Evolutionary conservation across 345 rosid species (phyloP), one percentile per base, ranked within the genome.

Genomic region (Rhizophora apiculata): DNA sequence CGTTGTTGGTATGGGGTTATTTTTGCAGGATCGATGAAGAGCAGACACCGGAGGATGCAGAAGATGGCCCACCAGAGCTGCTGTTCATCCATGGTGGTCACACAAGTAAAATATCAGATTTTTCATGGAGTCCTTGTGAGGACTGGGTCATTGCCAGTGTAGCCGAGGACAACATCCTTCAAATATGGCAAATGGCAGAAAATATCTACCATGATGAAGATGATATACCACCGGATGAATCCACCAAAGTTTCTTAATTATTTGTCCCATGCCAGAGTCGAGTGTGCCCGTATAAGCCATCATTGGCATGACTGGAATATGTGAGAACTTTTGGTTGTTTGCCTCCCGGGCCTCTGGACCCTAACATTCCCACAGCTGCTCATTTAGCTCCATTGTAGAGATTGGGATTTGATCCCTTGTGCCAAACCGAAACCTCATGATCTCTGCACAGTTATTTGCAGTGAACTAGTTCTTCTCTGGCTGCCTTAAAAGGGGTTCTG

Each of bases 121-220:
- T 96, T 77, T 92, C 99, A 7, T 95, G 99, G 99, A 95, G 92
- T 82, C 97, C 99, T 2, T 90, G 97, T 72, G 98, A 95, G 76
- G 99, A 95, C 73, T 95, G 99, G 99, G 98, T 95, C 46, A 53
- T 95, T 46, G 83, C 96, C 29, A 95, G 99, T 71, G 99, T 95
- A 51, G 97, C 99, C 1, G 99, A 95, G 74, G 99, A 95, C 82
- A 95, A 95, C 79, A 95, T 95, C 62, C 97, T 95, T 66, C 99
- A 95, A 63, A 92, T 95, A 73, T 95, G 99, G 99, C 99, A 95
- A 85, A 92, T 95, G 99, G 97, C 98, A 10, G 99, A 95, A 83
- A 92, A 90, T 74, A 95, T 95, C 31, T 95, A 95, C 79, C 99
- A 95, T 36, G 99, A 95, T 55, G 96, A 95, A 76, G 99, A 92